phyloP scores from a whole-genome alignment of 495 filamentous ascomycete genomes.

The Niebla homalea region DNA sequence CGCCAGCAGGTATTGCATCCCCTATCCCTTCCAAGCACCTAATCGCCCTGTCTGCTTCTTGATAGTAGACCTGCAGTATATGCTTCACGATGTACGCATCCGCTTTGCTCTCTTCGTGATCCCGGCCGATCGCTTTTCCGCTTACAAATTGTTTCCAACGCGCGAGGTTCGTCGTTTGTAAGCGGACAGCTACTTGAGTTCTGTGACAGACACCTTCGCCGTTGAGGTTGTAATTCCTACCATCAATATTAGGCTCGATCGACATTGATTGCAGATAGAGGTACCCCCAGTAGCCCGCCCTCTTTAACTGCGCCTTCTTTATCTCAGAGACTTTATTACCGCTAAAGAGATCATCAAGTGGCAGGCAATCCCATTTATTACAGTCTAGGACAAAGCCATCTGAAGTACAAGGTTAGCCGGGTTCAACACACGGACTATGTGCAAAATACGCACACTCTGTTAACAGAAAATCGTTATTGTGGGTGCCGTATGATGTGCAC shows the following conservation, averaged over 20 bases:
- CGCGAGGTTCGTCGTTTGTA: constrained; percentile 22
- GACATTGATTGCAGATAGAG: constrained; percentile 2
- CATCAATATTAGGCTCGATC: not conserved
- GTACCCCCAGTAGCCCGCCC: constrained; percentile 49
- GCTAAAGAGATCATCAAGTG: constrained; percentile 54
- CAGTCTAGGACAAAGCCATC: constrained; percentile 60
- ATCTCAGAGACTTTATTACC: constrained; percentile 26
- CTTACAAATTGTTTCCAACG: constrained; percentile 35
- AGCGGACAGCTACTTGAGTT: constrained; percentile 53
- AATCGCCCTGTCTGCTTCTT: constrained; percentile 22
- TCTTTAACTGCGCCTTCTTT: constrained; percentile 18
- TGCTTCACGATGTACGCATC: constrained; percentile 20
- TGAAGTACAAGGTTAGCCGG: constrained; percentile 14
- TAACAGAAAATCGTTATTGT: constrained; percentile 69
- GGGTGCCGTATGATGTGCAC: constrained; percentile 65
- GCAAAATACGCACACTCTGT: constrained; percentile 46
- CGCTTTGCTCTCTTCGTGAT: constrained; percentile 20
- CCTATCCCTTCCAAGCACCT: constrained; percentile 16
- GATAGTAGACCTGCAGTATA: constrained; percentile 4
- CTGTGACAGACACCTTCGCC: constrained; percentile 52
- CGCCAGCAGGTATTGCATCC: constrained; percentile 18
- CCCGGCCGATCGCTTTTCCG: constrained; percentile 25
- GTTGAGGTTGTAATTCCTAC: constrained; percentile 50
- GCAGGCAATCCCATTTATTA: constrained; percentile 53
- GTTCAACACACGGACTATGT: not conserved